Conservation (phyloP, 2,329 filamentous ascomycete genomes). For the Pseudogymnoascus sp. region DNA sequence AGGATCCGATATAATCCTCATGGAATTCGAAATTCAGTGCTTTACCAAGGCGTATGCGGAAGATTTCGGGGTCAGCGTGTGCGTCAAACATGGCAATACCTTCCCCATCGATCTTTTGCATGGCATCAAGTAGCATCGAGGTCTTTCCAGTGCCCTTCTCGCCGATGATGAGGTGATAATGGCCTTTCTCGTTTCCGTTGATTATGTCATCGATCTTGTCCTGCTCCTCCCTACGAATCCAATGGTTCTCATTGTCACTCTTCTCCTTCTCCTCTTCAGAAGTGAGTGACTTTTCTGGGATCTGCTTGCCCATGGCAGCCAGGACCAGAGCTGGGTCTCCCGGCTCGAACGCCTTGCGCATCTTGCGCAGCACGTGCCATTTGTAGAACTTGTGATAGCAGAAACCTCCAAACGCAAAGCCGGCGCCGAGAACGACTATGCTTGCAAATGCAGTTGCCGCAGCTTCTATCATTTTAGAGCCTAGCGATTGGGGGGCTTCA, state of each 20-base stretch:
- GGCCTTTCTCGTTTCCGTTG: conserved; percentile 61
- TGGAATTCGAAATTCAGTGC: conserved; percentile 94
- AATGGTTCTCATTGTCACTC: conserved; percentile 44
- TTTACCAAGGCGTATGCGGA: conserved; percentile 85
- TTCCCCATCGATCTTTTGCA: conserved; percentile 85
- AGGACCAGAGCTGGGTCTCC: conserved; percentile 85
- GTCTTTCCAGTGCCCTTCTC: conserved; percentile 97
- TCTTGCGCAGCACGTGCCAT: conserved; percentile 81
- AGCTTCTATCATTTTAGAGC: conserved; percentile 61
- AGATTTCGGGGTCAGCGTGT: conserved; percentile 90
- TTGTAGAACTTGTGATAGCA: conserved; percentile 83
- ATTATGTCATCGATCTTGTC: conserved; percentile 75
- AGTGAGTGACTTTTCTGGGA: conserved; percentile 33
- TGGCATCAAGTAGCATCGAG: conserved; percentile 91
- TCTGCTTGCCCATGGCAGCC: conserved; percentile 57
- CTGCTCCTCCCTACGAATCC: conserved; percentile 83
- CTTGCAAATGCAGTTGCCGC: conserved; percentile 71
- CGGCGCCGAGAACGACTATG: conserved; percentile 61
- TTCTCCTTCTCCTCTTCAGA: neutral
- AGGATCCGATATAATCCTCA: conserved; percentile 93
- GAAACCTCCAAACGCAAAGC: conserved; percentile 62
- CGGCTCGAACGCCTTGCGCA: conserved; percentile 82
- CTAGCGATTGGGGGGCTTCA: conserved; percentile 18
- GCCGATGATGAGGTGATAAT: conserved; percentile 86
- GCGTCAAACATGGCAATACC: conserved; percentile 94